These are phyloP conservation scores for Plasmodiophora brassicae DNA, from an alignment of 208 protist genomes.

Conservation along the genomic window DNA sequence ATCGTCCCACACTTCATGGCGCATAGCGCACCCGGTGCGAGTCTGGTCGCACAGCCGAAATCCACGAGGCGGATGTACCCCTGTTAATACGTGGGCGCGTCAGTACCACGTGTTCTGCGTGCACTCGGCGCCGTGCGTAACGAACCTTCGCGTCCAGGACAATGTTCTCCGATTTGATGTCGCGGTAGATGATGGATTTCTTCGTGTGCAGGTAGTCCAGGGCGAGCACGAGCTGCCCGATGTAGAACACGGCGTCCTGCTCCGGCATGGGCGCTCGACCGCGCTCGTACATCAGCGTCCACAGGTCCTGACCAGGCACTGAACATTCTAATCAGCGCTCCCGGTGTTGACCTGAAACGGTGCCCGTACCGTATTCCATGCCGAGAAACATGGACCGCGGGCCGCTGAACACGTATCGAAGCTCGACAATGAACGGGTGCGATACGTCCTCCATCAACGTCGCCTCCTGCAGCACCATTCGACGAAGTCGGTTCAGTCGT, in stretches of 20 bases:
- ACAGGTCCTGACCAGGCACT: neutral
- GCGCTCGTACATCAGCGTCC: neutral
- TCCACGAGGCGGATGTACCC: neutral
- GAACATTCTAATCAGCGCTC: neutral
- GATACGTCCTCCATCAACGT: neutral
- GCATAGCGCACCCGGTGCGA: neutral
- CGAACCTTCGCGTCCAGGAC: neutral
- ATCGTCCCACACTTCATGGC: neutral
- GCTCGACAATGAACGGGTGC: neutral
- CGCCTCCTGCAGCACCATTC: neutral
- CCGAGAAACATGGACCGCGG: neutral
- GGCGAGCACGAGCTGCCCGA: neutral
- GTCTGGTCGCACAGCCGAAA: neutral
- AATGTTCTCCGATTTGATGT: neutral
- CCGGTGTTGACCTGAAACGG: neutral
- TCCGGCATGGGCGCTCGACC: neutral
- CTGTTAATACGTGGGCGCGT: neutral
- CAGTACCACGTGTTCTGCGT: no score
- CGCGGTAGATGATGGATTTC: neutral
- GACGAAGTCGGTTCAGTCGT: neutral
- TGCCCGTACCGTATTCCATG: neutral
- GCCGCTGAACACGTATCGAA: neutral
- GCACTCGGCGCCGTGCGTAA: neutral
- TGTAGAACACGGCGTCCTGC: neutral
- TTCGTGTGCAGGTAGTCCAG: neutral